These are phyloP conservation scores for Leishmania lainsoni DNA, from an alignment of 208 protist species.

Conservation along the genomic window DNA sequence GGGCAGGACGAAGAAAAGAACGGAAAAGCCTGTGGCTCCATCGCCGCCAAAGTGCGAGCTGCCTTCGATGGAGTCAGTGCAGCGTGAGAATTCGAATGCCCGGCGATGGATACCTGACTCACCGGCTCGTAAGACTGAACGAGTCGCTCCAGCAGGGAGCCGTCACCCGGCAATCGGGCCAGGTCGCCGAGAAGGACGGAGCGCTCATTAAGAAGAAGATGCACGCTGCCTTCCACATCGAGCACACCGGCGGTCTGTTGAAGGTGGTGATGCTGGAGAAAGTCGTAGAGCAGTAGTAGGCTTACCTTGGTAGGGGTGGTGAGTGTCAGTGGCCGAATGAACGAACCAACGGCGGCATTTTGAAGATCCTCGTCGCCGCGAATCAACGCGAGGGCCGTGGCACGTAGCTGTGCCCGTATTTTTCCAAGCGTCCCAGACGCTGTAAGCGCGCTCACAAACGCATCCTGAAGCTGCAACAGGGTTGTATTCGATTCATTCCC, in stretches of 20 bases:
- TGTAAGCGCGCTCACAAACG: slow-evolving; percentile 68
- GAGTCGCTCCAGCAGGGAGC: slow-evolving; percentile 42
- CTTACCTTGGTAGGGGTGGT: slow-evolving; percentile 37
- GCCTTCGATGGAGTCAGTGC: neutral
- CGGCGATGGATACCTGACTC: neutral
- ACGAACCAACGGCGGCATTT: slow-evolving; percentile 40
- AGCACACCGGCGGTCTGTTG: slow-evolving; percentile 65
- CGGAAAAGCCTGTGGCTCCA: neutral
- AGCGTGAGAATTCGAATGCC: neutral
- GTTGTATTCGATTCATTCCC: slow-evolving; percentile 69
- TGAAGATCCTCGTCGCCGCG: slow-evolving; percentile 61
- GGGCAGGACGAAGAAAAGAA: neutral
- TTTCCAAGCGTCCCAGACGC: slow-evolving; percentile 64
- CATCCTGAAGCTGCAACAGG: slow-evolving; percentile 74
- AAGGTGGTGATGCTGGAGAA: slow-evolving; percentile 58
- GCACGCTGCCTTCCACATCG: slow-evolving; percentile 53
- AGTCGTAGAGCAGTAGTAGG: slow-evolving; percentile 78
- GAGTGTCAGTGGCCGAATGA: slow-evolving; percentile 22
- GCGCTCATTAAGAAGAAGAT: slow-evolving; percentile 34
- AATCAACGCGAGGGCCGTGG: slow-evolving; percentile 63
- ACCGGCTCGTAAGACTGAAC: slow-evolving; percentile 9
- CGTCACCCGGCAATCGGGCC: slow-evolving; percentile 35
- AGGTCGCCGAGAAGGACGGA: slow-evolving; percentile 55
- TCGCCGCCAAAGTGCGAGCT: neutral
- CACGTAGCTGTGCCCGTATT: slow-evolving; percentile 76